Conservation (phyloP, 1,284 basidiomycete genomes). For the Malassezia yamatoensis region DNA sequence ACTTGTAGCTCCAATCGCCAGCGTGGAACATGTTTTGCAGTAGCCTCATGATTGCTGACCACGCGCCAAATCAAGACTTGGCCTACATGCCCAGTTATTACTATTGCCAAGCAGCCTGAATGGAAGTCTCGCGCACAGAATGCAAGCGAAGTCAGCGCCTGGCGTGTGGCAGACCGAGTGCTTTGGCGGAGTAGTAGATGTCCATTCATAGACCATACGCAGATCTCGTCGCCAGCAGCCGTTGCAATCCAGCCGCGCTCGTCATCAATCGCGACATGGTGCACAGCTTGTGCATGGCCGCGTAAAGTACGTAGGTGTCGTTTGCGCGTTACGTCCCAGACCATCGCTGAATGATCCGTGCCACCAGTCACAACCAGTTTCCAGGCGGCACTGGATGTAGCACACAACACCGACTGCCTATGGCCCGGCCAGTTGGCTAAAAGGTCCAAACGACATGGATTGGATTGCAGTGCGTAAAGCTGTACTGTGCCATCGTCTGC, state of each 20-base stretch:
- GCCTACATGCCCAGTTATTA: slow-evolving; percentile 42
- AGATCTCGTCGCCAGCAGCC: slow-evolving; percentile 60
- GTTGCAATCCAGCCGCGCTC: slow-evolving; percentile 74
- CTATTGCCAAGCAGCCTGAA: slow-evolving; percentile 27
- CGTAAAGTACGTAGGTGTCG: slow-evolving; percentile 31
- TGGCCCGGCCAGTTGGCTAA: slow-evolving; percentile 3
- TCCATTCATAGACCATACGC: slow-evolving; percentile 71
- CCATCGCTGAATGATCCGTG: slow-evolving; percentile 67
- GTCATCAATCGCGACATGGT: slow-evolving; percentile 69
- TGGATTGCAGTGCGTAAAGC: slow-evolving; percentile 18
- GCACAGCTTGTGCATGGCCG: slow-evolving; percentile 53
- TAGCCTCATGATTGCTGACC: slow-evolving; percentile 21
- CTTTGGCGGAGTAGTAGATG: slow-evolving; percentile 61
- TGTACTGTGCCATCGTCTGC: slow-evolving; percentile 28
- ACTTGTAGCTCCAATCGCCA: slow-evolving; percentile 10
- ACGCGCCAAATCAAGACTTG: slow-evolving; percentile 38
- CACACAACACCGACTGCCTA: slow-evolving; percentile 55
- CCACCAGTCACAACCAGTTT: slow-evolving; percentile 74
- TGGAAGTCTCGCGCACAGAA: slow-evolving; percentile 65
- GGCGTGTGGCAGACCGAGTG: slow-evolving; percentile 48
- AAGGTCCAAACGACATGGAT: slow-evolving; percentile 8
- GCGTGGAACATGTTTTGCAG: slow-evolving; percentile 9
- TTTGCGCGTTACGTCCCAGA: slow-evolving; percentile 78
- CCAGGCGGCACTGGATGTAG: slow-evolving; percentile 71
- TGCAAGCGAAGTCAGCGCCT: slow-evolving; percentile 58